Evolutionary conservation across 306 rosid genomes (phyloP), one percentile per base, ranked within the genome.

Genomic region (Dalbergia cultrata): DNA sequence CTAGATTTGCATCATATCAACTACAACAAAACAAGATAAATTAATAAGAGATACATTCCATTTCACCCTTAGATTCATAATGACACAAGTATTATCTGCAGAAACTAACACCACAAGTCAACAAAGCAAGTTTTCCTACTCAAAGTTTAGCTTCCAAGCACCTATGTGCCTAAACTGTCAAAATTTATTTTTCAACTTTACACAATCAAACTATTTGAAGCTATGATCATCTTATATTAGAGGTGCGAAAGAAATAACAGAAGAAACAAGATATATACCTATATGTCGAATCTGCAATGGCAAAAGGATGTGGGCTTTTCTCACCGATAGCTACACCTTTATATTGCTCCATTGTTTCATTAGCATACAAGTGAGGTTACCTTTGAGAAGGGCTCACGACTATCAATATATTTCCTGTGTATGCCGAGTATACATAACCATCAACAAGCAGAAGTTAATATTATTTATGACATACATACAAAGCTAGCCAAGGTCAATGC

Each of bases 221-320:
- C 44, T 45, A 69, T 17, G 52, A 34, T 26, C 37, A 77, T 37
- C 41, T 37, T 37, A 37, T 4, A 37, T 7, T 37, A 5, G 41
- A 72, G 59, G 47, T 59, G 39, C 41, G 66, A 45, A 68, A 85
- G 4, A 10, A 47, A 16, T 50, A 34, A 56, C 49, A 76, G 58
- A 41, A 68, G 54, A 61, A 58, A 78, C 67, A 74, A 7, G 7
- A 26, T 26, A 26, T 26, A 26, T 37, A 95, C 99, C 98, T 91
- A 84, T 93, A 95, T 47, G 99, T 98, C 87, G 88, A 80, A 89
- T 93, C 97, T 19, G 99, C 99, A 80, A 95, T 90, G 75, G 99
- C 98, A 88, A 95, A 95, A 63, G 99, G 99, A 85, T 95, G 97
- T 34, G 98, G 99, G 84, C 89, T 90, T 74, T 91, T 94, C 86